Conservation (phyloP, 345 rosid species). For the Theobroma cacao region DNA sequence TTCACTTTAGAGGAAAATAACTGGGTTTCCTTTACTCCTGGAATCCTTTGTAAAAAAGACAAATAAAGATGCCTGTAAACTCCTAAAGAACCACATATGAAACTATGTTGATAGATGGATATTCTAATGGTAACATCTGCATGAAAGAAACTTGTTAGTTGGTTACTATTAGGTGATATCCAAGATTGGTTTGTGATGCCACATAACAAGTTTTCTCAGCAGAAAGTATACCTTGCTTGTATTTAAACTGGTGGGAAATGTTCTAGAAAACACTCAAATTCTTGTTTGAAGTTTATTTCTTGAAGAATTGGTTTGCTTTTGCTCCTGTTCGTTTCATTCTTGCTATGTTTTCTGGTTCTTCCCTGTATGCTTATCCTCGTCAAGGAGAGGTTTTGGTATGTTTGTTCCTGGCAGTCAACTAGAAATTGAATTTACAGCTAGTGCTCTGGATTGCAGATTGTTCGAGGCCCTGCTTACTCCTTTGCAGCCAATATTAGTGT, state of each 20-base stretch:
- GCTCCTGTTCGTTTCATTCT: not conserved
- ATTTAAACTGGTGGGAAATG: not conserved
- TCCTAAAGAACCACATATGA: not conserved
- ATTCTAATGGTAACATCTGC: not conserved
- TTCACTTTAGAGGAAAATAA: not conserved
- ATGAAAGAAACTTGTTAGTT: not conserved
- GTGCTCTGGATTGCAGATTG: slow-evolving; percentile 54
- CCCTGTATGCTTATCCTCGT: not conserved
- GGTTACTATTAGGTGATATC: not conserved
- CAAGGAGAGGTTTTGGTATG: not conserved
- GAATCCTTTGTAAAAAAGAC: not conserved
- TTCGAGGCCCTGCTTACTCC: slow-evolving; percentile 62
- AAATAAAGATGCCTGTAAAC: not conserved
- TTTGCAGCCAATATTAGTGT: slow-evolving; percentile 81
- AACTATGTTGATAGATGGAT: not conserved
- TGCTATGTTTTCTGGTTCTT: not conserved
- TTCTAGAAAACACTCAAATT: not conserved
- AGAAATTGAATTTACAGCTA: slow-evolving; percentile 13
- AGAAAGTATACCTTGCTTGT: not conserved
- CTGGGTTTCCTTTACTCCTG: not conserved
- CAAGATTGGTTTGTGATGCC: not conserved
- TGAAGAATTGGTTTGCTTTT: not conserved
- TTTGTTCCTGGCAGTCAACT: not conserved
- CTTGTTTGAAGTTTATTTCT: too few relatives aligned
- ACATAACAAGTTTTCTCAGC: not conserved